phyloP scores from a whole-genome alignment of 2,329 filamentous ascomycete genomes.

The Alternaria longipes region DNA sequence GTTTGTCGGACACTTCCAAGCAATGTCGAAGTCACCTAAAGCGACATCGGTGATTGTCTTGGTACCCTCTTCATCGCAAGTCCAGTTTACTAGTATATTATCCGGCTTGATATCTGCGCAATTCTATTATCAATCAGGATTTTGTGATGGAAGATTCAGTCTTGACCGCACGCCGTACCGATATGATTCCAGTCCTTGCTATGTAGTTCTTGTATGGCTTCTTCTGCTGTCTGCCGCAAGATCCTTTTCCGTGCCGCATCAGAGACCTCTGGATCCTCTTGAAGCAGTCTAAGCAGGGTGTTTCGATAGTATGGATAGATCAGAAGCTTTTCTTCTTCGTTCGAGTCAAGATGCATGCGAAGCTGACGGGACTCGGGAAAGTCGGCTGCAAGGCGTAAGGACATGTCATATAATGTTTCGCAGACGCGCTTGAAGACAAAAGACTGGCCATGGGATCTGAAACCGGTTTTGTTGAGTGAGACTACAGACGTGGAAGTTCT shows the following conservation, averaged over 20 bases:
- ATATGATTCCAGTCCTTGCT: constrained; percentile 50
- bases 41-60: constrained; percentile 45
- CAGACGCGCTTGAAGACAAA: constrained; percentile 49
- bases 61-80: constrained; percentile 41
- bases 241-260: constrained; percentile 44
- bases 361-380: constrained; percentile 44
- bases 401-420: constrained; percentile 41
- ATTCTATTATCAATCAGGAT: constrained; percentile 29
- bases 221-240: constrained; percentile 45
- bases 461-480: constrained; percentile 13
- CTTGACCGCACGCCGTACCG: constrained; percentile 35
- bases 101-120: constrained; percentile 53
- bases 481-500: constrained; percentile 13
- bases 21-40: constrained; percentile 52
- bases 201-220: constrained; percentile 51
- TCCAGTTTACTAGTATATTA: constrained; percentile 52
- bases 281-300: constrained; percentile 48
- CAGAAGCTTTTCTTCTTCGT: constrained; percentile 45
- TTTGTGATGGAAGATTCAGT: constrained; percentile 21
- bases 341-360: constrained; percentile 51
- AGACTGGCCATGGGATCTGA: constrained; percentile 42
- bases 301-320: constrained; percentile 49
- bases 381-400: constrained; percentile 43
- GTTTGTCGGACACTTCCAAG: constrained; percentile 44
- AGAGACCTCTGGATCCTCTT: constrained; percentile 44